These are phyloP conservation scores for Laetiporus sulphureus DNA, from an alignment of 1,284 basidiomycete species.

Conservation along the genomic window DNA sequence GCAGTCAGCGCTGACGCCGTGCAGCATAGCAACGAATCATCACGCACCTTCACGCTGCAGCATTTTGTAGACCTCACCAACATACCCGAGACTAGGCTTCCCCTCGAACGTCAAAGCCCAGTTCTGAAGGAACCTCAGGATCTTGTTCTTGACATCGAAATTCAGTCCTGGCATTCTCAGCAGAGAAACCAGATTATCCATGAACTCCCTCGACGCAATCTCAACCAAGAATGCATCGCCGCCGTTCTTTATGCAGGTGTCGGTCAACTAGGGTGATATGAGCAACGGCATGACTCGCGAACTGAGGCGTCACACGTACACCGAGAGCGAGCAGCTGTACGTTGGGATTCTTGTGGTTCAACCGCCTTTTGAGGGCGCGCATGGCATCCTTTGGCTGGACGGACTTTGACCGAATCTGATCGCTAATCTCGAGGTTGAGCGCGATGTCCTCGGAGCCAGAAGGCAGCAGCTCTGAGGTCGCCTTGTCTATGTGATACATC, in stretches of 20 bases:
- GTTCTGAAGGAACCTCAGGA: slow-evolving; percentile 79
- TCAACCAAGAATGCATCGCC: slow-evolving; percentile 88
- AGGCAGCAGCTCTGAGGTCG: slow-evolving; percentile 84
- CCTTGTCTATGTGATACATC: slow-evolving; percentile 62
- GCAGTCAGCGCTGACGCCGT: background rate
- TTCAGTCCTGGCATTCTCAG: slow-evolving; percentile 71
- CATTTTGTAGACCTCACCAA: slow-evolving; percentile 77
- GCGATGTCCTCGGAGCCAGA: slow-evolving; percentile 86
- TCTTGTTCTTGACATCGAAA: slow-evolving; percentile 79
- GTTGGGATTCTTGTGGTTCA: slow-evolving; percentile 95
- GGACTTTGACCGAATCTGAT: slow-evolving; percentile 92
- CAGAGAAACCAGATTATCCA: slow-evolving; percentile 86
- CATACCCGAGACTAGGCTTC: slow-evolving; percentile 69
- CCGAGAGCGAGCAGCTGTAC: slow-evolving; percentile 85
- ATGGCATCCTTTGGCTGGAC: slow-evolving; percentile 84
- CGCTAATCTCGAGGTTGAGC: slow-evolving; percentile 92
- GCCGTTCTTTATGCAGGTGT: slow-evolving; percentile 96
- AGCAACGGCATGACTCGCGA: background rate
- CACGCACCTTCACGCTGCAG: slow-evolving; percentile 67
- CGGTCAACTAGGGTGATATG: slow-evolving; percentile 58
- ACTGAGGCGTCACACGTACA: slow-evolving; percentile 41
- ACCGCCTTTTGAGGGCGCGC: slow-evolving; percentile 80
- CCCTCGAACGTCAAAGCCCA: slow-evolving; percentile 91
- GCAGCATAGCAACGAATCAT: background rate
- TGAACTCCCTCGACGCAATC: slow-evolving; percentile 84